Base-by-base conservation (phyloP, 495 filamentous ascomycete species). In the Talaromyces thailandensis region DNA sequence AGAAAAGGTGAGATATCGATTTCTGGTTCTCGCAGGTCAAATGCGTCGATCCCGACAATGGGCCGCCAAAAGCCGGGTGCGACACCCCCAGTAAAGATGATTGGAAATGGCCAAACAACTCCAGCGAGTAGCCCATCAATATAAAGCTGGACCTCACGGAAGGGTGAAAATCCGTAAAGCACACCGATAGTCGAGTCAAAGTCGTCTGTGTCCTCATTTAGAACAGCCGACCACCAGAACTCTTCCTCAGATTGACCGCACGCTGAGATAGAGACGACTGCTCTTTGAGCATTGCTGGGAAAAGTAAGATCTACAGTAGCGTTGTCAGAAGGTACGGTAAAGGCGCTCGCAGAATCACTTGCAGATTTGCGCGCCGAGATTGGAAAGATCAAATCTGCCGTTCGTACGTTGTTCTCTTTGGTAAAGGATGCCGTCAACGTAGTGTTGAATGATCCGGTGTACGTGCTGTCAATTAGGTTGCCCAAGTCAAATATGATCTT, bases 181-280 rank as follows among this genome's bases (percentile, higher is more conserved):
- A 76, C 73, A 8, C 82, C 86, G 3, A 78, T 79, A 4, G 72
- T 71, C 12, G 76, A 76, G 7, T 70, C 68, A 70, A 93, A 96
- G 3, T 86, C 86, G 31, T 81, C 64, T 0, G 77, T 77, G 62
- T 90, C 83, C 4, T 80, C 79, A 6, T 80, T 79, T n/a, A 89
- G 79, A 3, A 91, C 88, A 71, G 95, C 95, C 23, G 81, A 84
- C 80, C 88, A 96, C 91, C 92, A 96, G 68, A 96, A 96, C 65
- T 96, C 92, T 68, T 96, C 92, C 0, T 75, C 72, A 0, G 82
- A 81, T 66, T 96, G 92, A 0, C 91, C 92, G 67, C 86, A 89
- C 12, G 90, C 88, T 0, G 85, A 85, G 4, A 96, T 78, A 4
- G 87, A 86, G 35, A 95, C 84, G 9, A 93, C 82, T 5, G 92